A percentile compares a stretch with the other conserved stretches of the same genome.
These are phyloP conservation scores for Aspergillus egyptiacus DNA, from an alignment of 495 filamentous ascomycete genomes.

Conservation along the genomic window DNA sequence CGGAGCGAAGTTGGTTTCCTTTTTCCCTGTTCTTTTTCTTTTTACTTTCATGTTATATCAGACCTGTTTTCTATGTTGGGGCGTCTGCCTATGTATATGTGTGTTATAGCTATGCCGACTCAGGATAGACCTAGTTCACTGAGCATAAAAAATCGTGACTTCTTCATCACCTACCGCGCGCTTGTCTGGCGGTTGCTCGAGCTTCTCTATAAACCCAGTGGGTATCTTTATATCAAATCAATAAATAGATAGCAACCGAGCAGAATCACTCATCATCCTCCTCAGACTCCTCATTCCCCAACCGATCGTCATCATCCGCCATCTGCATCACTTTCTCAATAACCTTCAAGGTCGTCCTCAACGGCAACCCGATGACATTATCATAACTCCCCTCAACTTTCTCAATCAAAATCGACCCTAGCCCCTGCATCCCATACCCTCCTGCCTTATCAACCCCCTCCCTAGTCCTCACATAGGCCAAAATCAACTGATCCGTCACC, in stretches of 20 bases:
- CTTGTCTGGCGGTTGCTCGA: too few species aligned
- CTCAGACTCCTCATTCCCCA: conserved; percentile 28
- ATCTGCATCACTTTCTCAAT: conserved; percentile 72
- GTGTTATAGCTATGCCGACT: conserved; percentile 23
- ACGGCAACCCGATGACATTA: conserved; percentile 92
- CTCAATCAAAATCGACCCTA: conserved; percentile 80
- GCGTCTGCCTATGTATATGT: conserved; percentile 40
- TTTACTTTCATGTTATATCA: conserved; percentile 10
- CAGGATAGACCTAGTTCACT: conserved; percentile 20
- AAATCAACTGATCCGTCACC: conserved; percentile 74
- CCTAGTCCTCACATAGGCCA: conserved; percentile 80
- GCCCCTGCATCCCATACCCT: conserved; percentile 87
- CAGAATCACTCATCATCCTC: conserved; percentile 12
- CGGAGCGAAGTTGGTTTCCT: conserved; percentile 25
- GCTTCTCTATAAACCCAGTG: neutral
- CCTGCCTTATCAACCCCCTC: conserved; percentile 96
- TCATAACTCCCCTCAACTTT: conserved; percentile 83
- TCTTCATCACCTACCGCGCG: too few species aligned
- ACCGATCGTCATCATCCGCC: conserved; percentile 49
- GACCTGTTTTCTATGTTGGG: conserved; percentile 25
- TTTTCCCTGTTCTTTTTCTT: conserved; percentile 16
- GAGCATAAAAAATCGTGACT: conserved; percentile 19
- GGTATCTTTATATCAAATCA: too few species aligned
- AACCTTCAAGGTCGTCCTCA: conserved; percentile 70
- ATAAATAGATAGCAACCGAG: too few species aligned